Percentiles rank a stretch among this genome's conserved stretches.
These are phyloP conservation scores for Phytophthora melonis DNA, from an alignment of 352 stramenopile genomes.

Conservation along the genomic window DNA sequence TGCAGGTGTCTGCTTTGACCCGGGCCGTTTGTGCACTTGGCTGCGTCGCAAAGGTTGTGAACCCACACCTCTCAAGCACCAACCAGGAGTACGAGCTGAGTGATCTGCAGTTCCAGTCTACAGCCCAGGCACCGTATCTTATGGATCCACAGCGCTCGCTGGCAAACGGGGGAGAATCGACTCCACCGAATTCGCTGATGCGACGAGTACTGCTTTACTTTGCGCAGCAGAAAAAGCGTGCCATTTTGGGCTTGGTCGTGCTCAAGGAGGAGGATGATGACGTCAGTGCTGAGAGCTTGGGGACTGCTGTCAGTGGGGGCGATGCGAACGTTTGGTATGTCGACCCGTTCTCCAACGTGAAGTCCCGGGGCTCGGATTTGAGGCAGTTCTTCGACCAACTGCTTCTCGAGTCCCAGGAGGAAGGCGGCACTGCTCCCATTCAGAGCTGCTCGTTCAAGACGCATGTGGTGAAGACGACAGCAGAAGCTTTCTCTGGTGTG, in stretches of 20 bases:
- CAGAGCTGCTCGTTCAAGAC: constrained; percentile 65
- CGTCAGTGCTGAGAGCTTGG: constrained; percentile 16
- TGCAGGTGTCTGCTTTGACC: constrained; percentile 91
- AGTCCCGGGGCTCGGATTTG: constrained; percentile 60
- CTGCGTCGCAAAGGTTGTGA: constrained; percentile 79
- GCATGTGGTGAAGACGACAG: constrained; percentile 81
- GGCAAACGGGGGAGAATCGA: constrained; percentile 6
- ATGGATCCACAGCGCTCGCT: constrained; percentile 42
- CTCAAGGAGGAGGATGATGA: constrained; percentile 49
- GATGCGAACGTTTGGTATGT: constrained; percentile 75
- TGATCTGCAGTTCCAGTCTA: constrained; percentile 82
- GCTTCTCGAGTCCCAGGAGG: constrained; percentile 47
- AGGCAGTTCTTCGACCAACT: constrained; percentile 66
- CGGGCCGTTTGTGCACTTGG: constrained; percentile 93
- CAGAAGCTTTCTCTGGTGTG: constrained; percentile 83
- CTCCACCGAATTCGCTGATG: constrained; percentile 40
- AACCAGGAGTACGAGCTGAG: constrained; percentile 70
- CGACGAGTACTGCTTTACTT: constrained; percentile 77
- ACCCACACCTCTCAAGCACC: constrained; percentile 50
- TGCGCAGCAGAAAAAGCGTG: constrained; percentile 73
- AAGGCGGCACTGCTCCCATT: constrained; percentile 44
- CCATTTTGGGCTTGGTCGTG: constrained; percentile 61
- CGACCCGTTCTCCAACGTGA: constrained; percentile 68
- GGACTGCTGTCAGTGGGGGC: constrained; percentile 38
- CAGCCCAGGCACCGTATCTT: constrained; percentile 71